Evolutionary conservation across 768 basidiomycete species (phyloP).

Genomic region (Hygrocybe coccinea): DNA sequence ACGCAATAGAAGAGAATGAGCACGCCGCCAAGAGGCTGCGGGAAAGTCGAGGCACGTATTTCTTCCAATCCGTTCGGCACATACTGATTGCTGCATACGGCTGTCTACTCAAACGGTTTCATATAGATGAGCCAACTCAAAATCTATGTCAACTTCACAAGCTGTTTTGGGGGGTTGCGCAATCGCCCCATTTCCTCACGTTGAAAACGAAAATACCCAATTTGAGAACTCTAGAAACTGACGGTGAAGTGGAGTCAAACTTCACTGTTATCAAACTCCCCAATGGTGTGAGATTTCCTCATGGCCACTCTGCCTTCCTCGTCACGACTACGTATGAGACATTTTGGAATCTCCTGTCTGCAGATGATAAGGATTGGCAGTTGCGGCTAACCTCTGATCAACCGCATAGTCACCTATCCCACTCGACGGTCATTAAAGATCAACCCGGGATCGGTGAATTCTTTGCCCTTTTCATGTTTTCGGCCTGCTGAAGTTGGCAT

Average conservation of each 20-base stretch:
- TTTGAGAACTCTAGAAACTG: background rate
- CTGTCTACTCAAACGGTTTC: no score
- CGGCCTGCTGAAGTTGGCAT: background rate
- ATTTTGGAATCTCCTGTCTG: conserved; percentile 5
- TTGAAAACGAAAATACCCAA: background rate
- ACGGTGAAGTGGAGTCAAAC: background rate
- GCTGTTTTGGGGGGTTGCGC: background rate
- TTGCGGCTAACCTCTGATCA: background rate
- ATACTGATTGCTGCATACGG: no score
- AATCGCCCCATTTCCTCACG: background rate
- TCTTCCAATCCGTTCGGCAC: no score
- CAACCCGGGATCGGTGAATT: conserved; percentile 8
- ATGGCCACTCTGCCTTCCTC: background rate
- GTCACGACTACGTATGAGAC: conserved; percentile 1
- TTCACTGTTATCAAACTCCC: background rate
- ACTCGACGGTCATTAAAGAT: conserved; percentile 5
- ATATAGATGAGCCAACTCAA: background rate
- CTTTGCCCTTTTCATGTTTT: background rate
- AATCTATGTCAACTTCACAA: background rate
- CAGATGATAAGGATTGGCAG: conserved; percentile 7
- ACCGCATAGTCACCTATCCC: conserved; percentile 6
- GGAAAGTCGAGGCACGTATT: no score
- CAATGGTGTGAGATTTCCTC: background rate
- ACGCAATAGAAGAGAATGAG: no score
- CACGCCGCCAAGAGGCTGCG: no score